Conservation (phyloP, 2,329 filamentous ascomycete species). For the Apiospora kogelbergensis region DNA sequence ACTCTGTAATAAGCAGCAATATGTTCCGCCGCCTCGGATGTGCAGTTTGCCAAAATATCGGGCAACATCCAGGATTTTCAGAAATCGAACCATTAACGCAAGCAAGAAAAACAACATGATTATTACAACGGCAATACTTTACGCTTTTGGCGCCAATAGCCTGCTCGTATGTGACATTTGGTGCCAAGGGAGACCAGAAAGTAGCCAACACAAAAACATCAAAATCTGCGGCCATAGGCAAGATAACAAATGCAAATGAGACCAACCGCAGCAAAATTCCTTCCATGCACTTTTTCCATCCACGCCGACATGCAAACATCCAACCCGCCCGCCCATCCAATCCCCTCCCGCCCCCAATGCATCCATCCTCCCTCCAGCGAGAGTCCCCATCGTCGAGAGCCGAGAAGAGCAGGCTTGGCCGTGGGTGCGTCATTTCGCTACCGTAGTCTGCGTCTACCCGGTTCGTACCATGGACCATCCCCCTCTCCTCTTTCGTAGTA, state of each 20-base stretch:
- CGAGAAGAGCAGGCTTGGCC: neutral
- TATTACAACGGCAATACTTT: neutral
- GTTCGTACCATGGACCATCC: neutral
- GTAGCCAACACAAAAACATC: neutral
- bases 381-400: neutral
- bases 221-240: neutral
- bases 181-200: neutral
- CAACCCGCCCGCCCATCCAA: neutral
- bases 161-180: neutral
- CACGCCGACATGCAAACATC: neutral
- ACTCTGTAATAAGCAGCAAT: neutral
- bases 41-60: neutral
- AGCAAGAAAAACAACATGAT: neutral
- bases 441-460: neutral
- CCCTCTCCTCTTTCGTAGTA: neutral
- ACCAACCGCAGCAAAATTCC: slow-evolving; percentile 1
- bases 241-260: neutral
- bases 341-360: neutral
- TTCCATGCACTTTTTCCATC: neutral
- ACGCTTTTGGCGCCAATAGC: neutral
- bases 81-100: neutral
- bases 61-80: neutral
- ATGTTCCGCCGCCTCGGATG: neutral
- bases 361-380: neutral
- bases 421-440: neutral